Conservation (phyloP, 495 filamentous ascomycete species). For the Aspergillus sparsus region DNA sequence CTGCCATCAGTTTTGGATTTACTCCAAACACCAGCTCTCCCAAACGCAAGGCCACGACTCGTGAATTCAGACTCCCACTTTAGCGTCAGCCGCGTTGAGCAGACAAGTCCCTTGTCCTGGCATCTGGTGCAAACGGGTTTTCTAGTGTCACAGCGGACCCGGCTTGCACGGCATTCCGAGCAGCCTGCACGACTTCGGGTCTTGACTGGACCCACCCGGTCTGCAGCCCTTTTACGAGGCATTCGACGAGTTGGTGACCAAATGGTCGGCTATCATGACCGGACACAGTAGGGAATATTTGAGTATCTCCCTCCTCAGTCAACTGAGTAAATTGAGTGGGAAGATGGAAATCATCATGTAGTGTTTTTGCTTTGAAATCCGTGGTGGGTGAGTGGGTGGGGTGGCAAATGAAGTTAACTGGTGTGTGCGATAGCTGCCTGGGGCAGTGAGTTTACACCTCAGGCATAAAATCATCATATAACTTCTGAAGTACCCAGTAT, state of each 20-base stretch:
- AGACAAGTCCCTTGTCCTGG: slow-evolving; percentile 37
- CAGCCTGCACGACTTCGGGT: slow-evolving; percentile 48
- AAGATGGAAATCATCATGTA: background rate
- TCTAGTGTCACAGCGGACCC: slow-evolving; percentile 46
- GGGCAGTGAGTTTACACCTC: slow-evolving; percentile 1
- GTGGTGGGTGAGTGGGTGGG: background rate
- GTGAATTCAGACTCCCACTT: slow-evolving; percentile 52
- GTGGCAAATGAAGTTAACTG: background rate
- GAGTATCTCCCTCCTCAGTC: background rate
- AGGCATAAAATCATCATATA: background rate
- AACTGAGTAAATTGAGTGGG: background rate
- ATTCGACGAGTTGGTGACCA: slow-evolving; percentile 33
- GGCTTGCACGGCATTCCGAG: slow-evolving; percentile 46
- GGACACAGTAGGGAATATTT: background rate
- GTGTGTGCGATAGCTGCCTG: slow-evolving; percentile 4
- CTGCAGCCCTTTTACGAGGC: slow-evolving; percentile 48
- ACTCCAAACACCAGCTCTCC: slow-evolving; percentile 46
- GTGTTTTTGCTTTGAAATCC: background rate
- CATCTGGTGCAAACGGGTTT: slow-evolving; percentile 48
- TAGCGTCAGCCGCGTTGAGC: slow-evolving; percentile 42
- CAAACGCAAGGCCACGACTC: slow-evolving; percentile 48
- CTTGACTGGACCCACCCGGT: slow-evolving; percentile 46
- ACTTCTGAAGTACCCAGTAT: too few relatives aligned
- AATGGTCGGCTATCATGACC: slow-evolving; percentile 5
- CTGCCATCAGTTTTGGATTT: slow-evolving; percentile 29